phyloP scores from a whole-genome alignment of 148 eudicot species.

The Hydrangea macrophylla region DNA sequence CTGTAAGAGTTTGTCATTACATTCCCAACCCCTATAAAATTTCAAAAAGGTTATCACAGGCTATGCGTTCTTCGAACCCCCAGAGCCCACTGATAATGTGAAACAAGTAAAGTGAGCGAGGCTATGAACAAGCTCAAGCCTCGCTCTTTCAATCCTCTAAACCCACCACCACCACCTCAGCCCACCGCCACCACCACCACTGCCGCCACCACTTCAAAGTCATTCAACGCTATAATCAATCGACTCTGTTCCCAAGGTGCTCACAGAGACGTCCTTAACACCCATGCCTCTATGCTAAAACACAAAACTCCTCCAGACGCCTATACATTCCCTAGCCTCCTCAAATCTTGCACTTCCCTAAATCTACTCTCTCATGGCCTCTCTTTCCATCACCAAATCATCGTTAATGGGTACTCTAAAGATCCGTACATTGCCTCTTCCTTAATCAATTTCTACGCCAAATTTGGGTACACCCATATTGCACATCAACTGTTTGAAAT shows the following conservation, averaged over 20 bases:
- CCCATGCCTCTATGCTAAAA: slow-evolving; percentile 57
- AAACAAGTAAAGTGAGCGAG: not conserved
- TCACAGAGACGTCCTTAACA: slow-evolving; percentile 49
- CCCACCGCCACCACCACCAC: slow-evolving; percentile 19
- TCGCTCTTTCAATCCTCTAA: slow-evolving; percentile 8
- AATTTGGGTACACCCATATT: slow-evolving; percentile 29
- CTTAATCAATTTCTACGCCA: slow-evolving; percentile 60
- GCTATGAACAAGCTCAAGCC: slow-evolving; percentile 39
- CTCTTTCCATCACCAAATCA: slow-evolving; percentile 50
- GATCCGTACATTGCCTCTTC: slow-evolving; percentile 73
- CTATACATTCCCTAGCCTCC: slow-evolving; percentile 64
- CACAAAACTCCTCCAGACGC: slow-evolving; percentile 56
- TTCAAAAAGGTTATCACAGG: not conserved
- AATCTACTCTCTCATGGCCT: slow-evolving; percentile 47
- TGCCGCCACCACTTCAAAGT: slow-evolving; percentile 34
- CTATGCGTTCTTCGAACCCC: not conserved
- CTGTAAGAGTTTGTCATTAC: too few species aligned
- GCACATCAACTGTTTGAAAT: slow-evolving; percentile 73
- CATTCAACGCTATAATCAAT: slow-evolving; percentile 59
- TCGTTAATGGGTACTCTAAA: slow-evolving; percentile 51
- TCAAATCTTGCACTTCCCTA: slow-evolving; percentile 72
- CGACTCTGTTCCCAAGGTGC: slow-evolving; percentile 47
- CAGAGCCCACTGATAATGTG: too few species aligned
- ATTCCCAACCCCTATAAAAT: too few species aligned
- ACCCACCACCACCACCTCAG: slow-evolving; percentile 21